Base-by-base conservation (phyloP, 345 rosid species). In the Eutrema heterophyllum region DNA sequence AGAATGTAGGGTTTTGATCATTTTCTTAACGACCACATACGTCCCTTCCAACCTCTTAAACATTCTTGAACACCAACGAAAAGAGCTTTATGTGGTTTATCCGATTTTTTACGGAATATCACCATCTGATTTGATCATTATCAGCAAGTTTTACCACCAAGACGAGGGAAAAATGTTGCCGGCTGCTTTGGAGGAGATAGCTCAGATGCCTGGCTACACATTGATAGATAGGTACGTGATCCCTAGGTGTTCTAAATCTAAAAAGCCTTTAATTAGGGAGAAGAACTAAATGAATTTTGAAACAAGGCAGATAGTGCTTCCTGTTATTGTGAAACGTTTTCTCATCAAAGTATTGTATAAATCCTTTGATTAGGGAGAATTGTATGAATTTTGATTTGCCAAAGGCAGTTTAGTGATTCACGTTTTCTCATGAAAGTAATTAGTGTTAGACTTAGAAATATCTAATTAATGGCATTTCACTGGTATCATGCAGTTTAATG, bases 191-290 rank as follows among this genome's bases (percentile, higher is more conserved):
- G 5, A 51, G 26, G 15, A 59, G 7, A 6, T 75, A 18, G 0
- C 56, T 59, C 56, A 50, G 63, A 60, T 60, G 68, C 56, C 18
- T 51, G 55, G 73, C 38, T 74, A 74, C 68, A 32, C 13, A 5
- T 50, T 58, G 54, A 40, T 61, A 49, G 73, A 75, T 60, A 67
- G 43, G 79, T 75, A 75, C 11, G 79, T 67, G 46, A 11, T n/a
- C n/a, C n/a, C n/a, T n/a, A n/a, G n/a, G n/a, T n/a, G n/a, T n/a
- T n/a, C n/a, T n/a, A n/a, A n/a, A n/a, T n/a, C n/a, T n/a, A n/a
- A n/a, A n/a, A n/a, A n/a, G n/a, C n/a, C n/a, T n/a, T n/a, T n/a
- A n/a, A n/a, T n/a, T n/a, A n/a, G n/a, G n/a, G n/a, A n/a, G n/a
- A n/a, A n/a, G n/a, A n/a, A n/a, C n/a, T n/a, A n/a, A n/a, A n/a